These are phyloP conservation scores for Meyerozyma elateridarum DNA, from an alignment of 1,139 yeast species.

Conservation along the genomic window DNA sequence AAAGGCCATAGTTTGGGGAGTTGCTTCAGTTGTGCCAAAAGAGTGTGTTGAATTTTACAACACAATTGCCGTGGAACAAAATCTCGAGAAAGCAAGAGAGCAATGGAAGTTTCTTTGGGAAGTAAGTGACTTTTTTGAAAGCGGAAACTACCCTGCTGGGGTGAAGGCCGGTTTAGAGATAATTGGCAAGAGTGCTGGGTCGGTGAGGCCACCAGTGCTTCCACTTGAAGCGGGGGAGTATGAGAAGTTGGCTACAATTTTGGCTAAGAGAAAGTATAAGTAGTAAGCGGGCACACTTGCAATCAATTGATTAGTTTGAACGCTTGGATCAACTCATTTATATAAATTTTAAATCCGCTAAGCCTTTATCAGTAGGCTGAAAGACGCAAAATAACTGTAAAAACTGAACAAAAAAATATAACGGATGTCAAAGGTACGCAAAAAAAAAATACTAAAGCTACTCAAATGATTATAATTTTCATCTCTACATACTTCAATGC, in stretches of 20 bases:
- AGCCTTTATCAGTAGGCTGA: too few relatives aligned
- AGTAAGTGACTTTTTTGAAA: slow-evolving; percentile 12
- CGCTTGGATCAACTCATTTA: too few relatives aligned
- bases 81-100: slow-evolving; percentile 13
- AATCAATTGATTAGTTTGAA: too few relatives aligned
- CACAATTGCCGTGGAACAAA: slow-evolving; percentile 10
- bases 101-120: slow-evolving; percentile 15
- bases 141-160: slow-evolving; percentile 14
- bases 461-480: too few relatives aligned
- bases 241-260: slow-evolving; percentile 10
- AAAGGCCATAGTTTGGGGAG: slow-evolving; percentile 14
- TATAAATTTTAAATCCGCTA: too few relatives aligned
- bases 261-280: slow-evolving; percentile 12
- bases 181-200: slow-evolving; percentile 13
- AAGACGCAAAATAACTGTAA: too few relatives aligned
- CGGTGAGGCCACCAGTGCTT: slow-evolving; percentile 13
- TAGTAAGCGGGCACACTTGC: too few relatives aligned
- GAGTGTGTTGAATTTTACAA: slow-evolving; percentile 14
- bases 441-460: too few relatives aligned
- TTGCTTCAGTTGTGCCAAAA: slow-evolving; percentile 14
- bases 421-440: too few relatives aligned
- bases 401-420: too few relatives aligned
- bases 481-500: too few relatives aligned
- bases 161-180: slow-evolving; percentile 15
- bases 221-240: slow-evolving; percentile 11